Evolutionary conservation across 1,284 basidiomycete species (phyloP), one percentile per base, ranked within the genome.

Genomic region (Rhodofomes roseus): DNA sequence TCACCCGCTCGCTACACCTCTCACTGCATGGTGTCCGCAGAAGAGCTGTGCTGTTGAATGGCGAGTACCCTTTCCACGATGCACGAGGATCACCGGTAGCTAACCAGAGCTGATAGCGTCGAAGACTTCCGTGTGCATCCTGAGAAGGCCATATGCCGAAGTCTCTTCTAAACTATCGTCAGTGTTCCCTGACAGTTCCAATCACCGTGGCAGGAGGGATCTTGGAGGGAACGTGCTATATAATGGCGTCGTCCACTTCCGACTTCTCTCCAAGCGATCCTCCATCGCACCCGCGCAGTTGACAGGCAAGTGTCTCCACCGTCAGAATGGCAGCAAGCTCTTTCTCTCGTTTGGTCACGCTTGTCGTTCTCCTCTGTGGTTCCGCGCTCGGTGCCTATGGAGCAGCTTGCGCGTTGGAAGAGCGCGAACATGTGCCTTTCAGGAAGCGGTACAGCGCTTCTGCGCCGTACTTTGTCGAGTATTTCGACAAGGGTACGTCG

Each of bases 391-490:
- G 43, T 31, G 58, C 40, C 31, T 34, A 40, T 36, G 53, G 27
- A n/a, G 36, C 31, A 9, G 25, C 46, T 29, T 25, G 25, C 16
- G 14, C 27, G 16, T 9, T 12, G 46, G 46, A 48, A 48, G 46
- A 48, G 25, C 46, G 25, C 29, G 29, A 25, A 2, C 25, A 29
- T 7, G 34, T 20, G 27, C 34, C 51, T 53, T 22, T 48, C 25
- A 22, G 23, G 46, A 48, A 48, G 54, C 27, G 41, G 27, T 20
- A 36, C 71, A 1, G 71, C 70, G 14, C 46, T 48, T 48, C 71
- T 41, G 70, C 78, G 0, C 81, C 81, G 7, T 75, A 76, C 60
- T 82, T 74, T 36, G 74, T 78, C 4, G 68, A 73, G 5, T 81
- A 81, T 63, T 70, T 70, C 51, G 78, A 81, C 65, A 60, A 73